These are phyloP conservation scores for Chaetomiaceae sp. DNA, from an alignment of 2,329 filamentous ascomycete species.

Conservation along the genomic window DNA sequence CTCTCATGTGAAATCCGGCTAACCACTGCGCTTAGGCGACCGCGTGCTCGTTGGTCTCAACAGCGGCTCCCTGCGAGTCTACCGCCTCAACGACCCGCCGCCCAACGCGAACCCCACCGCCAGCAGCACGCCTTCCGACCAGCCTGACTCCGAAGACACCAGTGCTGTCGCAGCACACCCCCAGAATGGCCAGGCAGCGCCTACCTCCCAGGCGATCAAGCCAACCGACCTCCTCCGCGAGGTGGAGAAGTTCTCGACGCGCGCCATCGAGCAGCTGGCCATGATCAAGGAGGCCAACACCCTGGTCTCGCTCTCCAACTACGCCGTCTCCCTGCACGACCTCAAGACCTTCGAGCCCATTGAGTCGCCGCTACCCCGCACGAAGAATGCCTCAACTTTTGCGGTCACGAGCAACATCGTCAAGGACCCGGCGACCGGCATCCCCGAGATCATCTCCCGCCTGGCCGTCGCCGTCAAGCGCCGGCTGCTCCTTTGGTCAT, in stretches of 20 bases:
- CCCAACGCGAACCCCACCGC: constrained; percentile 26
- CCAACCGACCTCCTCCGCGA: constrained; percentile 83
- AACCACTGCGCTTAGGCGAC: constrained; percentile 54
- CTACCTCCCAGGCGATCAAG: constrained; percentile 31
- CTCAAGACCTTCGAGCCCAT: constrained; percentile 76
- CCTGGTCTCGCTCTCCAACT: constrained; percentile 85
- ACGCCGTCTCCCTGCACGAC: constrained; percentile 83
- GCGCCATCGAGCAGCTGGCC: constrained; percentile 86
- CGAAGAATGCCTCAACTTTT: constrained; percentile 83
- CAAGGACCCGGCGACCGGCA: constrained; percentile 77
- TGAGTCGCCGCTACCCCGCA: constrained; percentile 68
- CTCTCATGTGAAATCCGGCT: background rate
- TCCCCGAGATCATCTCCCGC: constrained; percentile 87
- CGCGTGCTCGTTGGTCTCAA: constrained; percentile 87
- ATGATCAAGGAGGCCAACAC: constrained; percentile 93
- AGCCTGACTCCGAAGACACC: constrained; percentile 9
- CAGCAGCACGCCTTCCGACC: constrained; percentile 24
- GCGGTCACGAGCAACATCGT: constrained; percentile 94
- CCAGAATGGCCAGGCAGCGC: constrained; percentile 23
- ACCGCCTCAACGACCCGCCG: constrained; percentile 70
- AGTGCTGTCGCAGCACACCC: constrained; percentile 11
- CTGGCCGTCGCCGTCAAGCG: constrained; percentile 91
- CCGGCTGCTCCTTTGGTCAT: constrained; percentile 83
- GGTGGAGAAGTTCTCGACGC: constrained; percentile 86
- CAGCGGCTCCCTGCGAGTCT: constrained; percentile 81